A percentile compares a stretch with the other conserved stretches of the same genome.
These are phyloP conservation scores for Phytophthora colocasiae DNA, from an alignment of 352 stramenopile species.

Conservation along the genomic window DNA sequence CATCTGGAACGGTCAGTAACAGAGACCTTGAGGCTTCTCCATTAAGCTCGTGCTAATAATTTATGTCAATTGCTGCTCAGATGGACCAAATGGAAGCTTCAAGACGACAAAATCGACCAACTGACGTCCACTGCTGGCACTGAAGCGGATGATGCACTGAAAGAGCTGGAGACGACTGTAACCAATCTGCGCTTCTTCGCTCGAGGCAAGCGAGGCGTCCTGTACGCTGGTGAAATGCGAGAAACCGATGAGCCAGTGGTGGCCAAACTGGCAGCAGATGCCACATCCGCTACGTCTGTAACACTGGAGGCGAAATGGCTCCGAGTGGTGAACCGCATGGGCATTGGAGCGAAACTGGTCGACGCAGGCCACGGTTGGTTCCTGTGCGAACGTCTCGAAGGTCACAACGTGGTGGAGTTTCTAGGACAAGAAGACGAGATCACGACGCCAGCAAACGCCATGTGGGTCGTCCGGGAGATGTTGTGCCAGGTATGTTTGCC, in stretches of 20 bases:
- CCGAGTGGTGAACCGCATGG: slow-evolving; percentile 63
- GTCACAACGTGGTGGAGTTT: slow-evolving; percentile 71
- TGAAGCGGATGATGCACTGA: slow-evolving; percentile 27
- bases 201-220: slow-evolving; percentile 66
- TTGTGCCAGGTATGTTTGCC: slow-evolving; percentile 51
- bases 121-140: slow-evolving; percentile 40
- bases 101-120: slow-evolving; percentile 57
- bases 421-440: slow-evolving; percentile 32
- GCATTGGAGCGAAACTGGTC: slow-evolving; percentile 59
- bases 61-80: slow-evolving; percentile 32
- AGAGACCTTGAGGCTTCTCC: too few species aligned
- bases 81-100: slow-evolving; percentile 76
- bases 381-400: slow-evolving; percentile 66
- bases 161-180: slow-evolving; percentile 31
- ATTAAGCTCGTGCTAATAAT: not conserved
- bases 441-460: slow-evolving; percentile 40
- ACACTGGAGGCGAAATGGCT: slow-evolving; percentile 69
- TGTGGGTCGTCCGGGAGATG: slow-evolving; percentile 69
- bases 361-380: slow-evolving; percentile 59
- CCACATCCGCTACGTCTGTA: slow-evolving; percentile 39
- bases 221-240: slow-evolving; percentile 54
- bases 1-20: slow-evolving; percentile 55
- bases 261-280: slow-evolving; percentile 55
- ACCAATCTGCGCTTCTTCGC: slow-evolving; percentile 65
- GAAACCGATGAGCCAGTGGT: slow-evolving; percentile 39